Conservation (phyloP, 805 yeast genomes). For the Candida rishiriensis region DNA sequence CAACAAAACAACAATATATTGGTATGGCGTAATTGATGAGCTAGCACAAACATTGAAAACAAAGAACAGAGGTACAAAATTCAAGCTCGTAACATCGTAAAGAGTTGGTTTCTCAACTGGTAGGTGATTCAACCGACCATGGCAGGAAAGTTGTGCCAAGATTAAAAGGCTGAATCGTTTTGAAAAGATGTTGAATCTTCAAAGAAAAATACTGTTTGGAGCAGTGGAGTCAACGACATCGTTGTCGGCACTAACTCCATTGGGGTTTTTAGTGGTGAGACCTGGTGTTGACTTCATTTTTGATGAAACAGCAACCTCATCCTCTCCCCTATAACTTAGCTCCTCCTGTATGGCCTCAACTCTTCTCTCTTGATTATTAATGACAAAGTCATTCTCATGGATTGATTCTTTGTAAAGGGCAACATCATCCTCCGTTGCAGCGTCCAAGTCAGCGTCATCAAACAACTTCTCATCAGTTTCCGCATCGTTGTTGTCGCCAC, state of each 20-base stretch:
- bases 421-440: constrained; percentile 36
- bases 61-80: too few species aligned
- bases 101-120: too few species aligned
- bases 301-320: neutral
- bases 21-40: too few species aligned
- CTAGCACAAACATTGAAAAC: too few species aligned
- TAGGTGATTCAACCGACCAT: too few species aligned
- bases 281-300: neutral
- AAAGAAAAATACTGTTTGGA: constrained; percentile 30
- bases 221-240: constrained; percentile 33
- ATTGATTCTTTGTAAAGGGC: constrained; percentile 50
- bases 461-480: constrained; percentile 36
- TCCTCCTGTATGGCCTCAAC: constrained; percentile 44
- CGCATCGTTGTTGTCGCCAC: constrained; percentile 5
- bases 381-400: constrained; percentile 51
- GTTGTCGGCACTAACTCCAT: constrained; percentile 30
- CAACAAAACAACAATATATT: too few species aligned
- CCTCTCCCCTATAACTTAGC: constrained; percentile 38
- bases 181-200: neutral
- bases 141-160: too few species aligned
- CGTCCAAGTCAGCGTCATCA: constrained; percentile 17
- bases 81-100: too few species aligned
- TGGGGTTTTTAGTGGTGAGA: neutral
- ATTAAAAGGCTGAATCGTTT: too few species aligned
- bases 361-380: constrained; percentile 45